Conservation (phyloP, 2,329 filamentous ascomycete species). For the Aspergillus pseudotamarii region DNA sequence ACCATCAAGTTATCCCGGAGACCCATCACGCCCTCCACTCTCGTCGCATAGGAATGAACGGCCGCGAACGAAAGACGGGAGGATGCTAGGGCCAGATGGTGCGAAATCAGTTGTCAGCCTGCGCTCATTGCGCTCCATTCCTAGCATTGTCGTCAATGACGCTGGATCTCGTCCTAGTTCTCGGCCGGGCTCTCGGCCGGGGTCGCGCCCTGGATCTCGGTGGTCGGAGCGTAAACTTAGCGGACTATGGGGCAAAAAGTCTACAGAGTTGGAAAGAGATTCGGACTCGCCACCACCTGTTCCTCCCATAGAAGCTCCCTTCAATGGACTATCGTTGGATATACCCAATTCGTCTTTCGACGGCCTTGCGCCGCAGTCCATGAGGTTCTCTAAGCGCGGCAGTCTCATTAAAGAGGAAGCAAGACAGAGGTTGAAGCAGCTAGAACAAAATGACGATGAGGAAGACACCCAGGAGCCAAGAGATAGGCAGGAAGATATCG, state of each 20-base stretch:
- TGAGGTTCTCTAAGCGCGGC: conserved; percentile 63
- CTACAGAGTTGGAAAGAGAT: conserved; percentile 36
- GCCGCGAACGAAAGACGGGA: conserved; percentile 3
- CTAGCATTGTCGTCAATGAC: conserved; percentile 46
- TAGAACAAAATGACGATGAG: conserved; percentile 22
- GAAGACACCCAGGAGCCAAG: neutral
- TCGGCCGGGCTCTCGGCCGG: conserved; percentile 35
- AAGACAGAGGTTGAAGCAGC: conserved; percentile 34
- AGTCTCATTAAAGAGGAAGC: conserved; percentile 60
- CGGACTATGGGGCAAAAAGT: conserved; percentile 36
- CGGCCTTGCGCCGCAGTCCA: conserved; percentile 53
- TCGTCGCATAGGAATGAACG: conserved; percentile 17
- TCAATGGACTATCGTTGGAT: conserved; percentile 55
- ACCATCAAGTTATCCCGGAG: conserved; percentile 22
- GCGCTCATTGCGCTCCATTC: conserved; percentile 39
- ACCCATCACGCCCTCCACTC: conserved; percentile 15
- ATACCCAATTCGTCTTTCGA: conserved; percentile 59
- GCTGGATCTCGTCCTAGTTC: conserved; percentile 35
- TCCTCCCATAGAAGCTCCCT: conserved; percentile 39
- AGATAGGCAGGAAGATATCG: conserved; percentile 4
- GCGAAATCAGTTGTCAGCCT: conserved; percentile 29
- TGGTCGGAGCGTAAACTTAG: conserved; percentile 49
- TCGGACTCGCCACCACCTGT: conserved; percentile 36
- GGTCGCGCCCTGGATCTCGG: conserved; percentile 41
- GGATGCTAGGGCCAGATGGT: conserved; percentile 14